Base-by-base conservation (phyloP, 768 basidiomycete species). In the Mycena epipterygia region DNA sequence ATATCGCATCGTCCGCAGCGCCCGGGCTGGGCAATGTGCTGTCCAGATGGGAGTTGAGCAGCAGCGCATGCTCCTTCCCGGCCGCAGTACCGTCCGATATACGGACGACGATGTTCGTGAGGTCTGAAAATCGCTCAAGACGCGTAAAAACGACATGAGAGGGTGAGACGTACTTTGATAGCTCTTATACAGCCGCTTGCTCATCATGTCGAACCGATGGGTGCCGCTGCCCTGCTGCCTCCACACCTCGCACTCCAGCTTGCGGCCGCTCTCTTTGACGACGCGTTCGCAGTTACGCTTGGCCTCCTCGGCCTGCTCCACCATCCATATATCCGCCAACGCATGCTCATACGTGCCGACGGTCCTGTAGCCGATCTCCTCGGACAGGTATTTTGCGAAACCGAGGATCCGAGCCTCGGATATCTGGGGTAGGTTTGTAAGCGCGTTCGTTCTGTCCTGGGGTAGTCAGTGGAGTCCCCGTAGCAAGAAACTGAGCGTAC, bases 191-290 rank as follows among this genome's bases (percentile, higher is more conserved):
- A 97, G 82, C 25, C 92, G 87, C 66, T 92, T 87, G 75, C 84
- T 85, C 93, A 96, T 94, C 87, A 99, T 97, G 78, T 97, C 96
- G 78, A 98, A 98, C 32, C 94, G 84, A 83, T 97, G 96, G 73
- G 88, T 91, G 5, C 96, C 96, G 71, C 90, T 94, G 2, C 96
- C 96, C 74, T 92, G 87, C 80, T 98, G 97, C 64, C 92, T 85
- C 93, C 95, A 97, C 0, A 97, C 90, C 76, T 98, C 95, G 75
- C 97, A 96, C 76, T 97, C 86, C n/a, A 97, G 82, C 51, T 91
- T 91, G 53, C 91, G 82, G 68, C 84, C 80, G 3, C 76, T 83
- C 44, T 77, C 79, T 35, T 77, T 77, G 9, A 87, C 85, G 32
- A 89, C 79, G 55, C 81, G 80, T 51, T 92, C 89, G 77, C 96